Evolutionary conservation across 1,139 yeast genomes (phyloP), one percentile per base, ranked within the genome.

Genomic region (Zygosaccharomyces sapae): DNA sequence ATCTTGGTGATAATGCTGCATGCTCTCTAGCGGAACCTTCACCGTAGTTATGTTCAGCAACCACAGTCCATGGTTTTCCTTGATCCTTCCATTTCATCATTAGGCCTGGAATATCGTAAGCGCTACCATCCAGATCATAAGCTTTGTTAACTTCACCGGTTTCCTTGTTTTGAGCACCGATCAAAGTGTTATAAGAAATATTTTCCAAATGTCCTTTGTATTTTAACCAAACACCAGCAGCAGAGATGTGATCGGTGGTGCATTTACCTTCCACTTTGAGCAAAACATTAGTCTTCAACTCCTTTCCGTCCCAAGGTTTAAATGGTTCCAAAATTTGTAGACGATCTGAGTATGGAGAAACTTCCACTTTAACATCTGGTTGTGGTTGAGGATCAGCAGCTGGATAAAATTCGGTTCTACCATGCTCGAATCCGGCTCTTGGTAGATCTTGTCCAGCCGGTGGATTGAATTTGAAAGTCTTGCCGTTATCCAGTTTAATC

Each of bases 1-100:
- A 92, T 68, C 95, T 78, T 53, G 98, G 98, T 36, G 94, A 87
- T 63, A 92, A 74, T 4, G 98, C 98, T 45, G 98, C 98, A 64
- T 92, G 98, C 68, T 92, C 98, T 76, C 98, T 86, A 20, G 98
- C 97, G 47, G 97, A 88, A 55, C 98, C 98, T 74, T 92, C 98
- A 70, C 98, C 98, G 62, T 90, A 92, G 72, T 92, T 92, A 67
- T 92, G 96, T 66, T 90, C 98, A 44, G 97, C 98, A 54, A 92
- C 85, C 42, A 92, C 97, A 55, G 81, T 77, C 98, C 98, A 92
- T 13, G 95, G 94, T 59, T 87, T 79, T 6, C 70, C 60, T 54
- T 87, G 94, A 40, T 79, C 73, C 70, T 90, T 90, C 97, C 97
- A 92, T 66, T 86, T 86, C 70, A 83, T 85, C 97, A 92, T 90